Base-by-base conservation (phyloP, 306 rosid species). In the Neltuma alba region DNA sequence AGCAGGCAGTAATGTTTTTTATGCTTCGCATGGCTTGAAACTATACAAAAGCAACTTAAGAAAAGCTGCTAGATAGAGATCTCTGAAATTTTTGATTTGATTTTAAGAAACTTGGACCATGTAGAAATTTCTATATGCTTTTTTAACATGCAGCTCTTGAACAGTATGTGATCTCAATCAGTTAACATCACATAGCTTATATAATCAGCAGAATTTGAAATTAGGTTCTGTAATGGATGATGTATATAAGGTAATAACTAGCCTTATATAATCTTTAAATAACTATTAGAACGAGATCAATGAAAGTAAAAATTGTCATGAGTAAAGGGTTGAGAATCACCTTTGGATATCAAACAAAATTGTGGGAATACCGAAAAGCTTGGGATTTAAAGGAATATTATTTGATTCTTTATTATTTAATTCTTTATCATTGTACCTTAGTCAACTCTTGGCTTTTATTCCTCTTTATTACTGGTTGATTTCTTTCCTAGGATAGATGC, bases 331-430 rank as follows among this genome's bases (percentile, higher is more conserved):
- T 20, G 33, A 72, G 75, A 80, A 67, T 70, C 68, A 88, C 92
- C 91, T 87, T 85, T 83, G 86, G 74, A 69, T 85, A 68, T 45
- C 84, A 83, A 65, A 91, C 83, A 83, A 90, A 89, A 80, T 84
- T 68, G n/a, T n/a, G n/a, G n/a, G n/a, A n/a, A n/a, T n/a, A n/a
- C n/a, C n/a, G n/a, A n/a, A n/a, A n/a, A n/a, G n/a, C n/a, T n/a
- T n/a, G n/a, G n/a, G n/a, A n/a, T n/a, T n/a, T n/a, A n/a, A n/a
- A n/a, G n/a, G n/a, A n/a, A n/a, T n/a, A n/a, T n/a, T n/a, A n/a
- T n/a, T n/a, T n/a, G n/a, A n/a, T n/a, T n/a, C n/a, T n/a, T n/a
- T n/a, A n/a, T n/a, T n/a, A n/a, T n/a, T n/a, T n/a, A n/a, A n/a
- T n/a, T n/a, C n/a, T n/a, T n/a, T n/a, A n/a, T n/a, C n/a, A n/a